Conservation (phyloP, 2,329 filamentous ascomycete species). For the Fusarium clavum region DNA sequence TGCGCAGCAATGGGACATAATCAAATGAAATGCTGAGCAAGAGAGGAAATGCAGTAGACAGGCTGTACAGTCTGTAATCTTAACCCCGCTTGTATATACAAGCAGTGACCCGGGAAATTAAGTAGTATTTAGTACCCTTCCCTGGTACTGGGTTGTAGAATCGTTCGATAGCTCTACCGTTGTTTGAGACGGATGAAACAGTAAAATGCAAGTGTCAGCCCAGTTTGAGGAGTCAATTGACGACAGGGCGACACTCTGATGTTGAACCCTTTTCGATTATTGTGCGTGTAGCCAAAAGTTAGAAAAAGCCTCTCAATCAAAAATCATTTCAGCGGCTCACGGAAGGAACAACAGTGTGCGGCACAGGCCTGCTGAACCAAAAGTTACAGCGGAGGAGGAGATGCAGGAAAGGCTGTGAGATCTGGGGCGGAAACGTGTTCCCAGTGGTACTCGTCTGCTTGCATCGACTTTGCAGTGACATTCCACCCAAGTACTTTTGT, state of each 20-base stretch:
- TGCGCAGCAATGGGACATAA: neutral
- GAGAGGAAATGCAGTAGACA: neutral
- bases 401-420: neutral
- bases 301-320: neutral
- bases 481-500: slow-evolving; percentile 1
- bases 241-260: neutral
- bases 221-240: slow-evolving; percentile 17
- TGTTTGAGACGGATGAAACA: neutral
- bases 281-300: neutral
- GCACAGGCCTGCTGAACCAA: slow-evolving; percentile 2
- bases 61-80: neutral
- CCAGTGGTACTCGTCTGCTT: neutral
- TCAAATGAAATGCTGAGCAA: slow-evolving; percentile 1
- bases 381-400: neutral
- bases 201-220: slow-evolving; percentile 32
- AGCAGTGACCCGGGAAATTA: neutral
- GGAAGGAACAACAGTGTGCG: slow-evolving; percentile 8
- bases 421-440: slow-evolving; percentile 1
- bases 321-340: neutral
- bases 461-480: neutral
- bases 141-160: neutral
- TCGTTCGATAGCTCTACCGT: neutral
- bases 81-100: neutral
- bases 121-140: neutral
- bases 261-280: slow-evolving; percentile 6